Conservation (phyloP, 306 rosid species). For the Argentina anserina region DNA sequence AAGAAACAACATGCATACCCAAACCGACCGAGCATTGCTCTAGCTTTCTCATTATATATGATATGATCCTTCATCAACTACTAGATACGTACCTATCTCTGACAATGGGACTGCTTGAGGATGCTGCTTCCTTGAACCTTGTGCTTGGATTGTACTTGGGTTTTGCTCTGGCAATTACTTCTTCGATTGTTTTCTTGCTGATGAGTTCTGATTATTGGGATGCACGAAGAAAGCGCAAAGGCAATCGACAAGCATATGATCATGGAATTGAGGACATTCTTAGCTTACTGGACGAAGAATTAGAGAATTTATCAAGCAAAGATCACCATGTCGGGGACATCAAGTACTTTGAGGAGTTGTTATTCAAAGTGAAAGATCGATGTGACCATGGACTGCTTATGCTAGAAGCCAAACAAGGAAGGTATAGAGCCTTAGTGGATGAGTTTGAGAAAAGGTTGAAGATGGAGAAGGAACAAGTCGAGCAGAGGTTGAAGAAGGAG, state of each 20-base stretch:
- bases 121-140: neutral
- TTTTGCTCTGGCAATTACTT: neutral
- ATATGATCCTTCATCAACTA: too few species aligned
- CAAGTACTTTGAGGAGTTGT: neutral
- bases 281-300: neutral
- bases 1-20: neutral
- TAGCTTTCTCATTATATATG: neutral
- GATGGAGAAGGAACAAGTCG: neutral
- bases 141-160: neutral
- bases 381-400: slow-evolving; percentile 14
- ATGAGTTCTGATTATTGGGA: neutral
- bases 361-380: neutral
- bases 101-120: neutral
- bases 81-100: neutral
- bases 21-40: neutral
- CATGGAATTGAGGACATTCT: neutral
- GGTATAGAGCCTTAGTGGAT: neutral
- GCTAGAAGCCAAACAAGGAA: neutral
- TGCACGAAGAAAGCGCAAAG: neutral
- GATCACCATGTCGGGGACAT: neutral
- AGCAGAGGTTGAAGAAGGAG: neutral
- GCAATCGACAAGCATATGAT: neutral
- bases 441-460: slow-evolving; percentile 1
- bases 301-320: neutral
- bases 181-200: neutral